phyloP scores from a whole-genome alignment of 192 early-diverging fungal species.

The Backusella circina region DNA sequence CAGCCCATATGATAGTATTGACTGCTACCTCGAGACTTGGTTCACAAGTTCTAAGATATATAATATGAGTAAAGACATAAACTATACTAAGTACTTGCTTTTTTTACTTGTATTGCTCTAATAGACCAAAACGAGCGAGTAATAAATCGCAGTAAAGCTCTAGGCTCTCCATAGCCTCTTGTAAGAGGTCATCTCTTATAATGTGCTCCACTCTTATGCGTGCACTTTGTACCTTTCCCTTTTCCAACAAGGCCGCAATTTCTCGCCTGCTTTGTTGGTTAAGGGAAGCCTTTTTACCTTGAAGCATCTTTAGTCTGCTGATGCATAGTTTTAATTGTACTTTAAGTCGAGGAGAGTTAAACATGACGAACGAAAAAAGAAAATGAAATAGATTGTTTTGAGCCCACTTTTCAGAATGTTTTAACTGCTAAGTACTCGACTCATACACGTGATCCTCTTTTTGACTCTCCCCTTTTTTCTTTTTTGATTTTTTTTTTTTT shows the following conservation, averaged over 20 bases:
- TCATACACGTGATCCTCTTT: neutral
- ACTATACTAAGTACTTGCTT: neutral
- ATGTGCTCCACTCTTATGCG: conserved; percentile 87
- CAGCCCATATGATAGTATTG: conserved; percentile 88
- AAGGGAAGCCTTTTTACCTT: conserved; percentile 79
- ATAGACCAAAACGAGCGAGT: conserved; percentile 79
- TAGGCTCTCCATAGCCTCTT: conserved; percentile 93
- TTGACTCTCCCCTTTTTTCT: neutral
- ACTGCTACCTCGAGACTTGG: conserved; percentile 82
- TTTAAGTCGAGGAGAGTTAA: conserved; percentile 65
- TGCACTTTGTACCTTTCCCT: conserved; percentile 83
- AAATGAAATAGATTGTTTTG: no score
- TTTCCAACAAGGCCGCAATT: conserved; percentile 77
- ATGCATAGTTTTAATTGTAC: conserved; percentile 87
- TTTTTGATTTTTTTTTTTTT: neutral
- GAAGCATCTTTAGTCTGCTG: conserved; percentile 83
- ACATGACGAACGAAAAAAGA: conserved; percentile 26
- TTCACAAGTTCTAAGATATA: conserved; percentile 67
- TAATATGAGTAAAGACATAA: neutral
- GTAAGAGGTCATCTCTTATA: conserved; percentile 89
- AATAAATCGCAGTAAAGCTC: conserved; percentile 91
- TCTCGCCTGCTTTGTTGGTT: conserved; percentile 75
- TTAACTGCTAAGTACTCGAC: no score
- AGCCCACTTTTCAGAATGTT: no score
- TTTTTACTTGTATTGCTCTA: conserved; percentile 75